phyloP scores from a whole-genome alignment of 352 stramenopile species.

The Pythium coloratum region DNA sequence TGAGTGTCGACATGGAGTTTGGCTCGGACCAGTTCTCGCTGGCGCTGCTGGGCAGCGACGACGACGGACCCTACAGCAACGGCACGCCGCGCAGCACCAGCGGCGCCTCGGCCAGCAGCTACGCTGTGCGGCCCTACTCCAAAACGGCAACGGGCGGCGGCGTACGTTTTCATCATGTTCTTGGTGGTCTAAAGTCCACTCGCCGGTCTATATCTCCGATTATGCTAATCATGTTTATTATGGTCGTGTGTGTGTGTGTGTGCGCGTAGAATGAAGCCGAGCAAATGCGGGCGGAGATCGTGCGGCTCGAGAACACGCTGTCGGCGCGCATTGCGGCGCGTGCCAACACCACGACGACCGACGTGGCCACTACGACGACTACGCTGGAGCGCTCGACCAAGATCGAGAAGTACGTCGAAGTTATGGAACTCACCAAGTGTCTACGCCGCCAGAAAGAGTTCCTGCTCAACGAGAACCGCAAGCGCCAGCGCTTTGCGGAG shows the following conservation, averaged over 20 bases:
- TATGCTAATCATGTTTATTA: not conserved
- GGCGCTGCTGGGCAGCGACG: constrained; percentile 58
- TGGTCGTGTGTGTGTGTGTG: too few relatives aligned
- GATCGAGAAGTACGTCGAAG: constrained; percentile 87
- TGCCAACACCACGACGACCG: constrained; percentile 30
- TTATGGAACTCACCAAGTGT: constrained; percentile 88
- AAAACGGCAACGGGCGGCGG: constrained; percentile 34
- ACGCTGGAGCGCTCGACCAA: constrained; percentile 78
- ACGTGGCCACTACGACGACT: constrained; percentile 66
- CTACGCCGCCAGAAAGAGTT: constrained; percentile 85
- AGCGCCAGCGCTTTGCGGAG: constrained; percentile 82
- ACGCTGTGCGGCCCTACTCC: constrained; percentile 57
- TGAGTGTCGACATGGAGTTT: constrained; percentile 30
- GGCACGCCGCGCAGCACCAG: constrained; percentile 15
- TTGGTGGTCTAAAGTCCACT: not conserved
- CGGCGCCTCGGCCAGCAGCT: constrained; percentile 16
- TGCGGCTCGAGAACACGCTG: constrained; percentile 74
- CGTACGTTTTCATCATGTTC: constrained; percentile 32
- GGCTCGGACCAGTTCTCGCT: constrained; percentile 46
- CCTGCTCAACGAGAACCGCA: constrained; percentile 82
- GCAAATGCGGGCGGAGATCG: constrained; percentile 77
- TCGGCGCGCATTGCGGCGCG: constrained; percentile 68
- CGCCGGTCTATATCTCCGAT: constrained; percentile 6
- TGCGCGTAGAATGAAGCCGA: constrained; percentile 73
- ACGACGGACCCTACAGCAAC: constrained; percentile 44